These are phyloP conservation scores for Apiotrichum gracile DNA, from an alignment of 1,284 basidiomycete genomes.

Conservation along the genomic window DNA sequence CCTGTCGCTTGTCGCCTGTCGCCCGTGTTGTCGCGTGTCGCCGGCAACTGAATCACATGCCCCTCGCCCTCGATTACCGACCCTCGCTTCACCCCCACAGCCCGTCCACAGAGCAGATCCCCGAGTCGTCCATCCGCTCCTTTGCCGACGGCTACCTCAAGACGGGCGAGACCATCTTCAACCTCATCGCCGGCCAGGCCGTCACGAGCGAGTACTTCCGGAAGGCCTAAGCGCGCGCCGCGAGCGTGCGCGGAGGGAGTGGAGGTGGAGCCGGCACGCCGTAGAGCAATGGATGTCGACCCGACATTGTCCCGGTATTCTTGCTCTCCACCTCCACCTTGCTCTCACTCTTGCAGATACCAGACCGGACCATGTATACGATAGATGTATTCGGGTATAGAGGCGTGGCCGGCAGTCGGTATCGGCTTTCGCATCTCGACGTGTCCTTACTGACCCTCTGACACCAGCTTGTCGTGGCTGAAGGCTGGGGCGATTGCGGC, in stretches of 20 bases:
- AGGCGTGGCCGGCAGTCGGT: too few species aligned
- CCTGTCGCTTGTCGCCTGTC: too few species aligned
- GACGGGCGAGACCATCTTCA: conserved; percentile 83
- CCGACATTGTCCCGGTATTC: background rate
- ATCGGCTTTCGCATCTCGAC: too few species aligned
- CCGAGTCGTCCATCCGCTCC: conserved; percentile 67
- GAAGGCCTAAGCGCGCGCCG: conserved; percentile 13
- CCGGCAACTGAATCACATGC: background rate
- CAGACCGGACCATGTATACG: background rate
- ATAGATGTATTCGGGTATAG: background rate
- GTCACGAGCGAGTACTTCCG: conserved; percentile 72
- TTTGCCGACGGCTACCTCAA: conserved; percentile 76
- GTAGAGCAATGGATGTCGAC: background rate
- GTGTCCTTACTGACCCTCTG: too few species aligned
- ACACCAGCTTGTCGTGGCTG: too few species aligned
- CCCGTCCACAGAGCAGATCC: conserved; percentile 61
- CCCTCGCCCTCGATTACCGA: background rate
- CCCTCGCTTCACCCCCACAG: conserved; percentile 49
- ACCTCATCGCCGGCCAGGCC: conserved; percentile 67
- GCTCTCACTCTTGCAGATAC: background rate
- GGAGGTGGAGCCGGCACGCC: background rate
- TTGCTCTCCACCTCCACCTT: too few species aligned
- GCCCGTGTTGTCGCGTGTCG: too few species aligned
- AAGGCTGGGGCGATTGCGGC: too few species aligned
- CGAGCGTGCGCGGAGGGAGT: background rate